phyloP scores from a whole-genome alignment of 1,139 yeast genomes.

The Zygoascus sp. region DNA sequence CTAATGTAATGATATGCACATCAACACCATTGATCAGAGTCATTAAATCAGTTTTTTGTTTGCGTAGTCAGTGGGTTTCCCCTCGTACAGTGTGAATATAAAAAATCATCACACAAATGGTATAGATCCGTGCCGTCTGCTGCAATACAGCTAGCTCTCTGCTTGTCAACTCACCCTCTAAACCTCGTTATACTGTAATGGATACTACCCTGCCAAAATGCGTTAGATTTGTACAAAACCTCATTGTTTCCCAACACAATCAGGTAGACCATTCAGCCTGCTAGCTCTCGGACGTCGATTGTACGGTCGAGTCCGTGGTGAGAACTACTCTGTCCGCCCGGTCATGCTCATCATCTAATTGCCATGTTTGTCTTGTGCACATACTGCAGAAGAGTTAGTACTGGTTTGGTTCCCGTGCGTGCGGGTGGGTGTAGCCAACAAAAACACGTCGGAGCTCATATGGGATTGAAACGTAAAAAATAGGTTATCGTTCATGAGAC shows the following conservation, averaged over 20 bases:
- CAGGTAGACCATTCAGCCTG: slow-evolving; percentile 22
- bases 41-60: slow-evolving; percentile 25
- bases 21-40: slow-evolving; percentile 18
- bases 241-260: neutral
- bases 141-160: neutral
- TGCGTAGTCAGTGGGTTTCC: slow-evolving; percentile 18
- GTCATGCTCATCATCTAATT: slow-evolving; percentile 23
- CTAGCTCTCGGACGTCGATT: slow-evolving; percentile 17
- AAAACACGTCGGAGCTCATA: slow-evolving; percentile 14
- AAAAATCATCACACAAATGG: slow-evolving; percentile 17
- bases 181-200: too few relatives aligned
- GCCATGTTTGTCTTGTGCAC: neutral
- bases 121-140: neutral
- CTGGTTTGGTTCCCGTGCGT: too few relatives aligned
- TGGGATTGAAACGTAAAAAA: slow-evolving; percentile 18
- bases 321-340: slow-evolving; percentile 23
- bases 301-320: slow-evolving; percentile 20
- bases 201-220: too few relatives aligned
- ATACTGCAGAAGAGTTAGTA: slow-evolving; percentile 6
- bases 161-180: too few relatives aligned
- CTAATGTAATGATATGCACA: neutral
- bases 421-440: too few relatives aligned
- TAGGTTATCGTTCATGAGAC: slow-evolving; percentile 15
- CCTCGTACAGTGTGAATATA: slow-evolving; percentile 25
- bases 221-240: too few relatives aligned